Evolutionary conservation across 768 basidiomycete genomes (phyloP).

Genomic region (Suillus luteus): DNA sequence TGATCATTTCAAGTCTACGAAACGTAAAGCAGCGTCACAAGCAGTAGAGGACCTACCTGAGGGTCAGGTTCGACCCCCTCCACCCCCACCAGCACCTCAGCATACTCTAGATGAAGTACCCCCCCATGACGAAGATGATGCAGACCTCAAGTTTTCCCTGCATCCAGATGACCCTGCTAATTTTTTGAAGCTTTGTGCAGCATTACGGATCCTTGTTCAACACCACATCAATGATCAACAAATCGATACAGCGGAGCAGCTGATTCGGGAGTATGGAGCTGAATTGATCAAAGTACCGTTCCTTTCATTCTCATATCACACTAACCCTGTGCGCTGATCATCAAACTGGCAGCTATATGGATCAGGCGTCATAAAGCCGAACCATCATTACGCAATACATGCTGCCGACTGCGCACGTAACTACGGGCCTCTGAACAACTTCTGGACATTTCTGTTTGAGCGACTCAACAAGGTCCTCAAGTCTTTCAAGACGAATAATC

Average conservation of each 20-base stretch:
- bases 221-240: slow-evolving; percentile 13
- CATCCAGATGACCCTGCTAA: slow-evolving; percentile 22
- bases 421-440: slow-evolving; percentile 39
- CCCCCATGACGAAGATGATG: slow-evolving; percentile 1
- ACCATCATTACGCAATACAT: slow-evolving; percentile 41
- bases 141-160: slow-evolving; percentile 7
- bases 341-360: slow-evolving; percentile 33
- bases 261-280: slow-evolving; percentile 25
- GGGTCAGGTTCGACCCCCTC: background rate
- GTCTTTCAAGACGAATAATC: slow-evolving; percentile 37
- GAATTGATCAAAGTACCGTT: slow-evolving; percentile 23
- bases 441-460: slow-evolving; percentile 42
- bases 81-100: background rate
- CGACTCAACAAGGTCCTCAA: slow-evolving; percentile 40
- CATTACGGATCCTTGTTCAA: slow-evolving; percentile 19
- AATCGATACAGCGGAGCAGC: slow-evolving; percentile 15
- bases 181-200: slow-evolving; percentile 24
- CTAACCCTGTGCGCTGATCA: too few species aligned
- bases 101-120: too few species aligned
- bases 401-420: slow-evolving; percentile 26
- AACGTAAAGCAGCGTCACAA: background rate
- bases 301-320: too few species aligned
- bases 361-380: slow-evolving; percentile 32
- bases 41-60: slow-evolving; percentile 3
- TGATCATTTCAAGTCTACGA: slow-evolving; percentile 3